Evolutionary conservation across 179 eudicot species (phyloP).

Genomic region (Gypsophila paniculata): DNA sequence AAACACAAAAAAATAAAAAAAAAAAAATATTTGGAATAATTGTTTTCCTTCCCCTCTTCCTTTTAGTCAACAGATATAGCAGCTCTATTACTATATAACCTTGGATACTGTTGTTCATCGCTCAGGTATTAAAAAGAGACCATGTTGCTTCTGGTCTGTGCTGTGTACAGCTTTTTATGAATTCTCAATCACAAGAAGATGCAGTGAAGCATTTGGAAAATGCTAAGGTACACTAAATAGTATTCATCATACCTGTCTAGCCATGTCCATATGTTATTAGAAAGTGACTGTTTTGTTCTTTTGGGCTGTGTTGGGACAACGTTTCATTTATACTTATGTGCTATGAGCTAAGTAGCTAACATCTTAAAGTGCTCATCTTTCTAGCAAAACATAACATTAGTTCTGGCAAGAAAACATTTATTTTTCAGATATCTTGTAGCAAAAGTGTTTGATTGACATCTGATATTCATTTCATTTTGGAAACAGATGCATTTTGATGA

Average conservation of each 20-base stretch:
- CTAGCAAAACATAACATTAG: background rate
- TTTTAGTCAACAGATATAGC: too few species aligned
- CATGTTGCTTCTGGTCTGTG: slow-evolving; percentile 99
- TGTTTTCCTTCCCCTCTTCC: background rate
- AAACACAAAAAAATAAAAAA: too few species aligned
- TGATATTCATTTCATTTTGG: slow-evolving; percentile 20
- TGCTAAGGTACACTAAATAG: slow-evolving; percentile 54
- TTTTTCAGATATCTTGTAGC: slow-evolving; percentile 1
- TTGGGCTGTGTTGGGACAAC: background rate
- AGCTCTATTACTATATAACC: slow-evolving; percentile 3
- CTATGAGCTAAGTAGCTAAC: background rate
- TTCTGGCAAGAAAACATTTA: background rate
- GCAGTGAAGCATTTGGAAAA: slow-evolving; percentile 85
- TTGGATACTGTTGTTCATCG: slow-evolving; percentile 23
- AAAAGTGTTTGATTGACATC: slow-evolving; percentile 15
- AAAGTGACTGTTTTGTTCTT: background rate
- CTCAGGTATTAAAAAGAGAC: slow-evolving; percentile 84
- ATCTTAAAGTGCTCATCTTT: background rate
- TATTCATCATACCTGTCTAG: background rate
- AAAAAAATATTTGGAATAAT: background rate
- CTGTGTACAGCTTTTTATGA: slow-evolving; percentile 90
- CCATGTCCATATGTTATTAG: background rate
- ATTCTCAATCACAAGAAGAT: slow-evolving; percentile 79
- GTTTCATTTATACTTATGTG: background rate
- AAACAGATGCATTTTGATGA: slow-evolving; percentile 94